Conservation (phyloP, 768 basidiomycete genomes). For the Leccinum aurantiacum region DNA sequence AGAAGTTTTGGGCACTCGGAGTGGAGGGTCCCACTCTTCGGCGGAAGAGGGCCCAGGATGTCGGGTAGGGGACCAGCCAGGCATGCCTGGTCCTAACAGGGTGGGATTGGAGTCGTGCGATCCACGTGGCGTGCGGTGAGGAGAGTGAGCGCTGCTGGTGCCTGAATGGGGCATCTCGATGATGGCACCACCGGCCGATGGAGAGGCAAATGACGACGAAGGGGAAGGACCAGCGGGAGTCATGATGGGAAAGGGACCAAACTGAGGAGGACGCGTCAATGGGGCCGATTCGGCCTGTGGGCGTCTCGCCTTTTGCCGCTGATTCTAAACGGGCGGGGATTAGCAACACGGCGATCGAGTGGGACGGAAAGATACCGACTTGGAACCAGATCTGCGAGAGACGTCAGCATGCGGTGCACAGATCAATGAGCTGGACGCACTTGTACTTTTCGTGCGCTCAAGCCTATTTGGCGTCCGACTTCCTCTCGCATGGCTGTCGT, state of each 20-base stretch:
- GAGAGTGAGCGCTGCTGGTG: constrained; percentile 13
- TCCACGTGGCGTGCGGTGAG: constrained; percentile 17
- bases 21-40: constrained; percentile 20
- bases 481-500: constrained; percentile 87
- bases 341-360: constrained; percentile 6
- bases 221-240: constrained; percentile 35
- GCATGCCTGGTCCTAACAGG: constrained; percentile 57
- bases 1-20: constrained; percentile 14
- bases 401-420: constrained; percentile 13
- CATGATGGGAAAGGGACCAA: constrained; percentile 56
- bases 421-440: constrained; percentile 42
- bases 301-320: constrained; percentile 82
- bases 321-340: constrained; percentile 55
- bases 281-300: constrained; percentile 63
- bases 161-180: constrained; percentile 17
- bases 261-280: constrained; percentile 56
- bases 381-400: constrained; percentile 81
- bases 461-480: constrained; percentile 82
- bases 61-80: constrained; percentile 34
- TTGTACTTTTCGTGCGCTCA: constrained; percentile 90
- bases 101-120: constrained; percentile 39
- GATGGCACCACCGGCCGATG: constrained; percentile 1
- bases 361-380: constrained; percentile 38
- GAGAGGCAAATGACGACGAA: constrained; percentile 15
- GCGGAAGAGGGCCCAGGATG: constrained; percentile 18